phyloP scores from a whole-genome alignment of 768 basidiomycete genomes.

The Scleroderma citrinum region DNA sequence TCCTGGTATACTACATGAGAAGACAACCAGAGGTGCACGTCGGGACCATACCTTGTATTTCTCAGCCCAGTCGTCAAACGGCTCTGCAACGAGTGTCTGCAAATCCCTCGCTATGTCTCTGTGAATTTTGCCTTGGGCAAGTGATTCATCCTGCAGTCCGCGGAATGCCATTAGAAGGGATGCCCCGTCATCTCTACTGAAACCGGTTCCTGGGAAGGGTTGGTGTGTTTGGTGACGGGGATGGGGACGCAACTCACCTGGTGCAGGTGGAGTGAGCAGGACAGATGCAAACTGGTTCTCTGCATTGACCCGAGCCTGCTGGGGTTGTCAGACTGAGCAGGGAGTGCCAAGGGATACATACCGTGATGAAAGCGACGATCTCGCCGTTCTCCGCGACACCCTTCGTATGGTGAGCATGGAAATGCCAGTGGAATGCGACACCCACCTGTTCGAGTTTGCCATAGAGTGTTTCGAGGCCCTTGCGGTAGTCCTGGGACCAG shows the following conservation, averaged over 20 bases:
- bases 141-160: conserved; percentile 71
- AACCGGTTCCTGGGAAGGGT: conserved; percentile 48
- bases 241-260: conserved; percentile 32
- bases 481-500: conserved; percentile 89
- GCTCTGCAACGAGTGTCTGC: no score
- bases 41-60: conserved; percentile 51
- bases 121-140: conserved; percentile 47
- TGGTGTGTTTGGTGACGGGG: conserved; percentile 2
- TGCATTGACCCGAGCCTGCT: conserved; percentile 65
- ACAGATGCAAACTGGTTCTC: conserved; percentile 60
- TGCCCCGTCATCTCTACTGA: conserved; percentile 78
- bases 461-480: conserved; percentile 74
- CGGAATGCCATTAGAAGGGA: conserved; percentile 75
- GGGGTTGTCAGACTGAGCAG: conserved; percentile 5
- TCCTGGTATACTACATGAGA: conserved; percentile 34
- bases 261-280: conserved; percentile 46
- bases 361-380: conserved; percentile 76
- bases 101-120: conserved; percentile 11
- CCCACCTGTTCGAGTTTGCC: conserved; percentile 71
- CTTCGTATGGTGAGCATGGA: conserved; percentile 32
- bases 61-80: conserved; percentile 51
- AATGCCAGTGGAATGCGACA: conserved; percentile 2
- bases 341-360: conserved; percentile 29
- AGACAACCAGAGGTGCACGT: background rate
- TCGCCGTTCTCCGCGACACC: conserved; percentile 81